phyloP scores from a whole-genome alignment of 169 alveolate genomes.

The Plasmodium ovale region DNA sequence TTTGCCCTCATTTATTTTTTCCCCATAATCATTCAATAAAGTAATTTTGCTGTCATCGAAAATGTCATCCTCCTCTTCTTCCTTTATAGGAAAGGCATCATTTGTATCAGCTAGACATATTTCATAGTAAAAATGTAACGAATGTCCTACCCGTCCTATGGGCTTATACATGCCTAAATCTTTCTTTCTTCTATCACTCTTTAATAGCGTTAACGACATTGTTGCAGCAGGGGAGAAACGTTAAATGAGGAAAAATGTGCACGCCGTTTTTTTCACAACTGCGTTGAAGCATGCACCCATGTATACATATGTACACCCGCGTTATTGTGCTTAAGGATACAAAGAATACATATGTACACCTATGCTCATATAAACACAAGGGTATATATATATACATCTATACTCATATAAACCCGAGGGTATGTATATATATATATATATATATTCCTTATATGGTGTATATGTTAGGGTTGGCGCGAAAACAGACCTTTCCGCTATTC shows the following conservation, averaged over 20 bases:
- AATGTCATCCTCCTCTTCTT: conserved; percentile 11
- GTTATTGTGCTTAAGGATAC: background rate
- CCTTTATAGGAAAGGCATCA: background rate
- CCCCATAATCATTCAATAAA: conserved; percentile 5
- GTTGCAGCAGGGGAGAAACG: conserved; percentile 7
- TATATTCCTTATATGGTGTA: no score
- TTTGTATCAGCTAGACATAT: conserved; percentile 6
- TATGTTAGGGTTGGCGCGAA: no score
- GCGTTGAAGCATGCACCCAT: no score
- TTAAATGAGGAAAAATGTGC: background rate
- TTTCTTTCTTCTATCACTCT: conserved; percentile 36
- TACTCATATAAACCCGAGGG: background rate
- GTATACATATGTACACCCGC: no score
- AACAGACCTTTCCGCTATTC: no score
- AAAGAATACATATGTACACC: background rate
- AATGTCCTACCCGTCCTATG: conserved; percentile 66
- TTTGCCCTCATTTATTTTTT: background rate
- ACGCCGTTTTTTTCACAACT: background rate
- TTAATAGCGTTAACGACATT: conserved; percentile 71
- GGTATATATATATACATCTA: background rate
- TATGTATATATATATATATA: background rate
- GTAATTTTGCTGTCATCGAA: background rate
- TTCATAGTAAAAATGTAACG: conserved; percentile 70
- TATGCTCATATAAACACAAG: background rate
- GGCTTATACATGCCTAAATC: conserved; percentile 17